These are phyloP conservation scores for Botryotinia narcissicola DNA, from an alignment of 2,329 filamentous ascomycete genomes.

Conservation along the genomic window DNA sequence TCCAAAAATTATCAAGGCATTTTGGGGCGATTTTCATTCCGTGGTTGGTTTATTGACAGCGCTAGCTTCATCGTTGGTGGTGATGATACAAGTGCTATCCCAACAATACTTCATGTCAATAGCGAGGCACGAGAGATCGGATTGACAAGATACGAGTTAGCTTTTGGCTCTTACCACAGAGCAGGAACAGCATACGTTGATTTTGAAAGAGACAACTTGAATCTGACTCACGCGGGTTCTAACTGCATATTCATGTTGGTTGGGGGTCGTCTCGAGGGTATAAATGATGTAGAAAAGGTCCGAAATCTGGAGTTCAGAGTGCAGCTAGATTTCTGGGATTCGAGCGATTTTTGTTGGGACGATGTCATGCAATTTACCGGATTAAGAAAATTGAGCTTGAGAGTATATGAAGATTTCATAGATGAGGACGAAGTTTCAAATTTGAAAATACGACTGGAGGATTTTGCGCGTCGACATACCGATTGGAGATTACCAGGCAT, in stretches of 20 bases:
- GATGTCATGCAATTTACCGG: not conserved
- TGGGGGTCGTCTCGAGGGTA: conserved; percentile 23
- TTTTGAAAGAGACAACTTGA: conserved; percentile 26
- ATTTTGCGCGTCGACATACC: not conserved
- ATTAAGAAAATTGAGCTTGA: not conserved
- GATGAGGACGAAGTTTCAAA: not conserved
- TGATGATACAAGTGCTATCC: conserved; percentile 23
- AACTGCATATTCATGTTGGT: conserved; percentile 27
- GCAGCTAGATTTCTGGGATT: not conserved
- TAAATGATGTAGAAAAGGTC: conserved; percentile 26
- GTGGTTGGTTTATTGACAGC: not conserved
- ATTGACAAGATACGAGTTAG: conserved; percentile 24
- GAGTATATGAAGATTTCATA: not conserved
- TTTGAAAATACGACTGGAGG: not conserved
- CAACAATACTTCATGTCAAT: conserved; percentile 26
- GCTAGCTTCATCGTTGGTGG: not conserved
- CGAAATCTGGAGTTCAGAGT: conserved; percentile 25
- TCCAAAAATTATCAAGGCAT: not conserved
- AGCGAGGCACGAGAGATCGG: conserved; percentile 28
- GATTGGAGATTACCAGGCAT: not conserved
- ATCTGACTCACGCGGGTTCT: conserved; percentile 20
- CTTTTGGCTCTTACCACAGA: conserved; percentile 23
- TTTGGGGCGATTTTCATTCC: not conserved
- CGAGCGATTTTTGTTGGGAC: not conserved
- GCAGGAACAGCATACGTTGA: conserved; percentile 28